A percentile compares a stretch with the other conserved stretches of the same genome.
phyloP scores from a whole-genome alignment of 2,329 filamentous ascomycete species.

The Myriosclerotinia scirpicola region DNA sequence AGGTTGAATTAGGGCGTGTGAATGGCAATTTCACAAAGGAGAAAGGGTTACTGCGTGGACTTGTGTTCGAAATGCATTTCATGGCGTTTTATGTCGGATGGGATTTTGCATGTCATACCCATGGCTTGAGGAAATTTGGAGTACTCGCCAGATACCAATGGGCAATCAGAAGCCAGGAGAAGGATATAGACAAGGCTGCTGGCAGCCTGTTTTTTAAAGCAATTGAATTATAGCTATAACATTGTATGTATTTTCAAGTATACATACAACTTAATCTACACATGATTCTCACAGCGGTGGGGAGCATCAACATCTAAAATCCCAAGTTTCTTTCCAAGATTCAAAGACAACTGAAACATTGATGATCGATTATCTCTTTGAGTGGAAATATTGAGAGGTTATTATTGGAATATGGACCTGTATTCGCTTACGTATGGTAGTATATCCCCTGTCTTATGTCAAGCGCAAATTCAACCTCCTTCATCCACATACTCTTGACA shows the following conservation, averaged over 20 bases:
- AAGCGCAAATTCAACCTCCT: background rate
- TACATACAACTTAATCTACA: background rate
- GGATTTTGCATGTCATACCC: background rate
- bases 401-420: too few species aligned
- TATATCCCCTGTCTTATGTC: background rate
- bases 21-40: too few species aligned
- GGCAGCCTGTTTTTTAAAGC: background rate
- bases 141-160: conserved; percentile 1
- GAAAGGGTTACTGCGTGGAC: background rate
- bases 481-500: background rate
- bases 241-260: background rate
- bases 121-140: background rate
- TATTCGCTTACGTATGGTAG: background rate
- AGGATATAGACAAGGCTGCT: background rate
- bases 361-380: too few species aligned
- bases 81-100: conserved; percentile 6
- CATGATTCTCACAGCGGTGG: background rate
- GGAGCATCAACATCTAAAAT: too few species aligned
- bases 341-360: too few species aligned
- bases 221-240: background rate
- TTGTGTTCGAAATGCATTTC: background rate
- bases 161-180: background rate
- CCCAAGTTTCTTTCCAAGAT: too few species aligned
- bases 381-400: too few species aligned
- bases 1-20: background rate